Base-by-base conservation (phyloP, 2,329 filamentous ascomycete species). In the Aspergillus tanneri region DNA sequence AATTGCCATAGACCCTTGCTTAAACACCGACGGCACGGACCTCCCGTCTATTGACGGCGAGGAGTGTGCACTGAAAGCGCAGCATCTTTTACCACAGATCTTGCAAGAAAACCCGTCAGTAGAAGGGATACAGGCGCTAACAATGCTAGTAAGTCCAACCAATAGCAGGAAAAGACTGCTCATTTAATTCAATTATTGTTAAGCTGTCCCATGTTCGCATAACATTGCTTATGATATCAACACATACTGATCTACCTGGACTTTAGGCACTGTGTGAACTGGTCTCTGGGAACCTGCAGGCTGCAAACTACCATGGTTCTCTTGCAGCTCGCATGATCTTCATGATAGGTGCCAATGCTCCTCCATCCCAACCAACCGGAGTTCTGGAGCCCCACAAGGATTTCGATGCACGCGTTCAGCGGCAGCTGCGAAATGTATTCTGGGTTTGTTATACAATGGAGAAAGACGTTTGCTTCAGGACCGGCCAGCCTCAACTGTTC, bases 381-480 rank as follows among this genome's bases (percentile, higher is more conserved):
- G 24, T 51, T 67, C 74, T 23, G 4, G 22, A 34, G 8, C 52
- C 47, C 4, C 41, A 28, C 12, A 46, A 49, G 16, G 50, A 53
- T 10, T 55, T 41, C n/a, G 44, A 53, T 11, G 36, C 49, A 19
- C 56, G 57, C 43, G 56, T 47, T 6, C 59, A 63, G 11, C 42
- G 56, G 4, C 67, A 71, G 24, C 46, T 67, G 4, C 67, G 70
- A 5, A 66, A 67, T 41, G 32, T 82, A 0, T 83, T 83, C 55
- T 83, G 80, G 79, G 55, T 82, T 5, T 75, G 74, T 52, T 82
- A 80, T 47, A 69, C 68, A 2, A 62, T 80, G 8, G 80, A 83
- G 54, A 82, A 80, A 50, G 79, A 82, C n/a, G 68, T 81, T 10
- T 67, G 77, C 0, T 65, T 83, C 0, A 72, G 79, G 3, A 78